These are phyloP conservation scores for Myriangium duriaei DNA, from an alignment of 2,329 filamentous ascomycete species.

Conservation along the genomic window DNA sequence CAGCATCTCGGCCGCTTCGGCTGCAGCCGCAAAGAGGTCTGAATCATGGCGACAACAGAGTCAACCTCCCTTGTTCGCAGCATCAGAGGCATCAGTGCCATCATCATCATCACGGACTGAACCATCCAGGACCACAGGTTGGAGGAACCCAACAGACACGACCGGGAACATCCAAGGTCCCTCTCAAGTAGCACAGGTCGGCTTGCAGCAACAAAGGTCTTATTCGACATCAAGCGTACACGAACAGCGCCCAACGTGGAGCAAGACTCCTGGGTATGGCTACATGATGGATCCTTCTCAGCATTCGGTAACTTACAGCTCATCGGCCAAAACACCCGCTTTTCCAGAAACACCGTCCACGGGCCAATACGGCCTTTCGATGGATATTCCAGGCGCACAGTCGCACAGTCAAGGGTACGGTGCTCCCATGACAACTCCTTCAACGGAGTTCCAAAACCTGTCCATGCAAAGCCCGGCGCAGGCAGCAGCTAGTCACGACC, in stretches of 20 bases:
- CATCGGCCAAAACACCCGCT: slow-evolving; percentile 2
- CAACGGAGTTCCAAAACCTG: slow-evolving; percentile 9
- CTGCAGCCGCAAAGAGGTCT: neutral
- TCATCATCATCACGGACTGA: slow-evolving; percentile 2
- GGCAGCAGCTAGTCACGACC: slow-evolving; percentile 2
- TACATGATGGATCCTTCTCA: slow-evolving; percentile 7
- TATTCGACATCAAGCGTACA: slow-evolving; percentile 6
- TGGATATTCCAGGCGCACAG: neutral
- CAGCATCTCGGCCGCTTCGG: slow-evolving; percentile 4
- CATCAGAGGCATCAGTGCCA: slow-evolving; percentile 2
- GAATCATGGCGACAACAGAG: slow-evolving; percentile 7
- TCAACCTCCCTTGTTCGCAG: slow-evolving; percentile 4
- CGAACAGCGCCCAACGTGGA: slow-evolving; percentile 6
- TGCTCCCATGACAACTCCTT: slow-evolving; percentile 4
- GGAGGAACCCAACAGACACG: slow-evolving; percentile 5
- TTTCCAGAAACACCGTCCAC: neutral
- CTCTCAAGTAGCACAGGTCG: slow-evolving; percentile 1
- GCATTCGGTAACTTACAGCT: slow-evolving; percentile 4
- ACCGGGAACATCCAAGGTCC: neutral
- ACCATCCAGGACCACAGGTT: slow-evolving; percentile 1
- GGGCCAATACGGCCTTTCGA: slow-evolving; percentile 1
- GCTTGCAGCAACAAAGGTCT: slow-evolving; percentile 2
- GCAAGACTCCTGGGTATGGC: neutral
- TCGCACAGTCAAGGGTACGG: slow-evolving; percentile 3
- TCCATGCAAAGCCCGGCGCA: slow-evolving; percentile 9